phyloP scores from a whole-genome alignment of 2,329 filamentous ascomycete species.

The Neopestalotiopsis sp. region DNA sequence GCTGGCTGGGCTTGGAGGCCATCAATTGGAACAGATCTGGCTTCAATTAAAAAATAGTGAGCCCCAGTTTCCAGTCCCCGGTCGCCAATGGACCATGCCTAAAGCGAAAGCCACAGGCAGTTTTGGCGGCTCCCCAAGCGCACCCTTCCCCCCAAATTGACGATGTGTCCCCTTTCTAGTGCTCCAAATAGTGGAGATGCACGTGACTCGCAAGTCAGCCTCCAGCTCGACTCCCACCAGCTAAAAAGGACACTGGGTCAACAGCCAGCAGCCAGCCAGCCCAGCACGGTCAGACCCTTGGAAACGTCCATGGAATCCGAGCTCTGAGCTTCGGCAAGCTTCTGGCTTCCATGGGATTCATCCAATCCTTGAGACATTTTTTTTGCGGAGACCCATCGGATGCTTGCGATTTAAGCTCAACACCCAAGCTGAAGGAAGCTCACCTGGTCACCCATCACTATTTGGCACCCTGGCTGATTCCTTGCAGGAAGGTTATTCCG shows the following conservation, averaged over 20 bases:
- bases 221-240: not conserved
- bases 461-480: not conserved
- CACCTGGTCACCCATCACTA: not conserved
- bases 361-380: conserved; percentile 6
- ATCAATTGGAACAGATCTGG: conserved; percentile 31
- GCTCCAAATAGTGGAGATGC: conserved; percentile 4
- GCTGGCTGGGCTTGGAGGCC: not conserved
- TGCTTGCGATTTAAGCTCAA: not conserved
- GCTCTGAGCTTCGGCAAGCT: conserved; percentile 12
- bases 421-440: not conserved
- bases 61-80: conserved; percentile 2
- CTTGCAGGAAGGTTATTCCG: not conserved
- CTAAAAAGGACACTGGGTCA: not conserved
- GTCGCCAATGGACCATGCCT: not conserved
- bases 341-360: not conserved
- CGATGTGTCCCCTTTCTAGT: conserved; percentile 16
- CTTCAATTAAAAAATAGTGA: conserved; percentile 31
- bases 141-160: conserved; percentile 7
- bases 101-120: conserved; percentile 6
- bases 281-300: not conserved
- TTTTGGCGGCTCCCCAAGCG: not conserved
- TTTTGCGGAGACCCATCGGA: conserved; percentile 4
- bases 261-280: not conserved
- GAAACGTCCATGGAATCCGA: not conserved
- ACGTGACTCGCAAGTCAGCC: not conserved